phyloP scores from a whole-genome alignment of 225 moss, liverwort and hornwort genomes.

The Anthoceros angustus region DNA sequence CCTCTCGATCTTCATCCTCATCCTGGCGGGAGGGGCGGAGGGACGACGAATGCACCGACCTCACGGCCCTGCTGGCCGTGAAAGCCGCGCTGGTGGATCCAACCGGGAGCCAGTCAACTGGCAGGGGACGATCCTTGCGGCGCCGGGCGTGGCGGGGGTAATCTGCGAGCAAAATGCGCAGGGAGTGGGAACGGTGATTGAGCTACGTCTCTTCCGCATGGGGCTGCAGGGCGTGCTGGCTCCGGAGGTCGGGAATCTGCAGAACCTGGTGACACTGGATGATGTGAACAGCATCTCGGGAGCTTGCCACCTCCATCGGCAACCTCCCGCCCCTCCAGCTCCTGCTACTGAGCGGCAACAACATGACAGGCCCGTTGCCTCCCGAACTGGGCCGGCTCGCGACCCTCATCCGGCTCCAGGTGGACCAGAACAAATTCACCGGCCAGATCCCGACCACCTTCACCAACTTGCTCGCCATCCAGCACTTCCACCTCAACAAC shows the following conservation, averaged over 20 bases:
- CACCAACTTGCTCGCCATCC: slow-evolving; percentile 5
- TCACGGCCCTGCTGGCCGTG: background rate
- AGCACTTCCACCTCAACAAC: slow-evolving; percentile 21
- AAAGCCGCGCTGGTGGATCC: background rate
- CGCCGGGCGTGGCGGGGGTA: background rate
- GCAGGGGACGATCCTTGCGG: background rate
- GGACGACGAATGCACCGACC: too few species aligned
- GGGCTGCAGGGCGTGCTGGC: background rate
- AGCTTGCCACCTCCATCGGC: background rate
- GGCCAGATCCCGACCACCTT: slow-evolving; percentile 7
- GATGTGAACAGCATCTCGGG: background rate
- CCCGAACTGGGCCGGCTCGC: background rate
- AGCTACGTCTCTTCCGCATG: background rate
- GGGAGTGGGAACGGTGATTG: background rate
- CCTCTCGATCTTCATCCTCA: too few species aligned
- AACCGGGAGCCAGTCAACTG: background rate
- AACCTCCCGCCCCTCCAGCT: background rate
- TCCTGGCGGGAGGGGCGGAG: too few species aligned
- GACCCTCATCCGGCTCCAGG: slow-evolving; percentile 6
- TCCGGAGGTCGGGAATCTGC: background rate
- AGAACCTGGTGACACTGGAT: background rate
- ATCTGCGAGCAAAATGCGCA: background rate
- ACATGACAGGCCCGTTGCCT: slow-evolving; percentile 3
- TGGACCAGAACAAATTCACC: slow-evolving; percentile 4
- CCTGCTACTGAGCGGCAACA: slow-evolving; percentile 10